These are phyloP conservation scores for Nicotiana attenuata DNA, from an alignment of 257 asterid genomes.

Conservation along the genomic window DNA sequence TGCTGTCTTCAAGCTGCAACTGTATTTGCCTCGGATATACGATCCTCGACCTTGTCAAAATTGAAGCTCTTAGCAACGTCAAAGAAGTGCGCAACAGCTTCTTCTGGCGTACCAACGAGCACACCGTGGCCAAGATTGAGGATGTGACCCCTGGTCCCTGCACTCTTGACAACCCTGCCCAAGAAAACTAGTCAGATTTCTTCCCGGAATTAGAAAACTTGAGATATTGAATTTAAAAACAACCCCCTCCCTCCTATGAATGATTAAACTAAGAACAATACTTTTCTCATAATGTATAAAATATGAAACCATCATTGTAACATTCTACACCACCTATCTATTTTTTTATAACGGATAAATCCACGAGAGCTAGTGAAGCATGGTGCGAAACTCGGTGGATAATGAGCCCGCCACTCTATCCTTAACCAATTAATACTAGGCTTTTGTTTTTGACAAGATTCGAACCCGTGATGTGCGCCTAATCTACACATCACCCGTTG, in stretches of 20 bases:
- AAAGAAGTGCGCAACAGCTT: conserved; percentile 87
- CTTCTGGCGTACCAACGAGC: conserved; percentile 94
- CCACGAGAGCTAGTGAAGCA: too few species aligned
- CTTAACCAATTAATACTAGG: too few species aligned
- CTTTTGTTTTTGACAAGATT: too few species aligned
- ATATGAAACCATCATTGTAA: too few species aligned
- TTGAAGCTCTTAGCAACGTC: conserved; percentile 66
- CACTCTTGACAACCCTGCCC: conserved; percentile 70
- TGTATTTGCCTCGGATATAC: conserved; percentile 30
- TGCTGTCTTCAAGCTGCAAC: conserved; percentile 35
- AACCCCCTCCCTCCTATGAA: not conserved
- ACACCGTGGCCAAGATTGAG: conserved; percentile 96
- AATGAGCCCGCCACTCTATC: too few species aligned
- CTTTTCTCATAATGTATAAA: too few species aligned
- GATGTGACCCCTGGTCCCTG: conserved; percentile 79
- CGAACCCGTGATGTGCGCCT: too few species aligned
- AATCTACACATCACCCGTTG: too few species aligned
- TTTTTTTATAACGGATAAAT: too few species aligned
- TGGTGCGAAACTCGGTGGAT: too few species aligned
- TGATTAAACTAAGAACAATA: too few species aligned
- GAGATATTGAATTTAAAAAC: not conserved
- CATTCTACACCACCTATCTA: too few species aligned
- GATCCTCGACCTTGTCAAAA: conserved; percentile 31
- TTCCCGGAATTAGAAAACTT: not conserved
- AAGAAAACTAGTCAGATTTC: conserved; percentile 13